Conservation (phyloP, 805 yeast species). For the Saccharomycopsis oosterbeekiorum region DNA sequence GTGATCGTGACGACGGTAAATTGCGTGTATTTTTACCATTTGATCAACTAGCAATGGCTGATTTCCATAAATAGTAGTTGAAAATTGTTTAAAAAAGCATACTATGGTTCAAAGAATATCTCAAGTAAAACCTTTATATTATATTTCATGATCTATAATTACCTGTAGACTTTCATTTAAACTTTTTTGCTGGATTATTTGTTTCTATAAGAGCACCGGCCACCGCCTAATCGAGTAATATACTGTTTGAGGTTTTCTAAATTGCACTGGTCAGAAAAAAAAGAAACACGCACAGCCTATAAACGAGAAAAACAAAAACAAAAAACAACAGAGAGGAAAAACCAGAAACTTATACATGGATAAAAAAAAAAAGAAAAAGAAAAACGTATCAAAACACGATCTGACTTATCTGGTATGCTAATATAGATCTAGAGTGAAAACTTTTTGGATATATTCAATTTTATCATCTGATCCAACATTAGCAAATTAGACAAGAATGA, state of each 20-base stretch:
- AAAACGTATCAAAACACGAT: neutral
- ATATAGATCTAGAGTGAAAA: no score
- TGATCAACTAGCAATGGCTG: neutral
- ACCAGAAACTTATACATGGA: neutral
- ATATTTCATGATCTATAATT: neutral
- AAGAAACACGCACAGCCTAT: neutral
- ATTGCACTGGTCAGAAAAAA: neutral
- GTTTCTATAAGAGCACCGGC: no score
- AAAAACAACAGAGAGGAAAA: neutral
- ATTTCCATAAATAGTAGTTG: neutral
- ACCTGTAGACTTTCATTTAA: neutral
- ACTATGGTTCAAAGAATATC: no score
- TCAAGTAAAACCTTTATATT: no score
- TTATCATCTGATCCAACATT: constrained; percentile 22
- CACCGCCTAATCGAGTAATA: neutral
- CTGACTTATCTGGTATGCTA: neutral
- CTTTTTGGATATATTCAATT: constrained; percentile 12
- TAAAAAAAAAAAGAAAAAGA: neutral
- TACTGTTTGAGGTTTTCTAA: neutral
- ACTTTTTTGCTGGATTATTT: no score
- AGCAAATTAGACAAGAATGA: neutral
- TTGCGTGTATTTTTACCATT: neutral
- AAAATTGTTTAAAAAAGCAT: no score
- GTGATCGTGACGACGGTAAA: no score
- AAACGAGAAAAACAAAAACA: neutral